Percentiles rank a stretch among this genome's conserved stretches.
phyloP scores from a whole-genome alignment of 306 rosid species.

The Pterocarpus macrocarpus region DNA sequence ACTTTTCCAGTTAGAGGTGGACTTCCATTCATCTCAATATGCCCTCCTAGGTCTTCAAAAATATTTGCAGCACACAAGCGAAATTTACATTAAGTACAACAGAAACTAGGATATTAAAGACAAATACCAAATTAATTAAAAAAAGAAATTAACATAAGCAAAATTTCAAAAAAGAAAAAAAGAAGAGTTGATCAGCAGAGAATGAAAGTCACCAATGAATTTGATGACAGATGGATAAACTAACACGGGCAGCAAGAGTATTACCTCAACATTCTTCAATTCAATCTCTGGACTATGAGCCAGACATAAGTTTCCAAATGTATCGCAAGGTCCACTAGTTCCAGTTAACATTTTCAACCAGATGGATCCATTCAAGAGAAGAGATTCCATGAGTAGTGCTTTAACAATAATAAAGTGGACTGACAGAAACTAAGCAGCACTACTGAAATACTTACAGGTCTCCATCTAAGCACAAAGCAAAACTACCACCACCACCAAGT shows the following conservation, averaged over 20 bases:
- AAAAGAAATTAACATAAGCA: neutral
- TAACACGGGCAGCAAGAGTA: neutral
- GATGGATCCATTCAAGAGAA: constrained; percentile 28
- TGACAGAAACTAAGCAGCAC: constrained; percentile 14
- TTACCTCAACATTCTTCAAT: too few species aligned
- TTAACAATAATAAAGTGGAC: neutral
- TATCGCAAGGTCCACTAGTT: constrained; percentile 80
- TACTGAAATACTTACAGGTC: constrained; percentile 69
- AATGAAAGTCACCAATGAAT: neutral
- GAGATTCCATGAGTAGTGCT: constrained; percentile 1
- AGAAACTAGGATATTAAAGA: too few species aligned
- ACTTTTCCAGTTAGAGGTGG: too few species aligned
- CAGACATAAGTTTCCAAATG: constrained; percentile 78
- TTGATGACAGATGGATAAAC: constrained; percentile 26
- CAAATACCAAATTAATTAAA: neutral
- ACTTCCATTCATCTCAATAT: neutral
- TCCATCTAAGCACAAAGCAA: constrained; percentile 77
- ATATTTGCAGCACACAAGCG: too few species aligned
- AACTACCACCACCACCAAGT: constrained; percentile 83
- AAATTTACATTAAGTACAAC: too few species aligned
- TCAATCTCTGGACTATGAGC: constrained; percentile 79
- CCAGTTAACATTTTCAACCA: constrained; percentile 67
- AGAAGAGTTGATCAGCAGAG: neutral
- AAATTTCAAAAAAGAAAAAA: neutral
- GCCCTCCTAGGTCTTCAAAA: neutral